Evolutionary conservation across 768 basidiomycete species (phyloP).

Genomic region (Sarcodon aspratus): DNA sequence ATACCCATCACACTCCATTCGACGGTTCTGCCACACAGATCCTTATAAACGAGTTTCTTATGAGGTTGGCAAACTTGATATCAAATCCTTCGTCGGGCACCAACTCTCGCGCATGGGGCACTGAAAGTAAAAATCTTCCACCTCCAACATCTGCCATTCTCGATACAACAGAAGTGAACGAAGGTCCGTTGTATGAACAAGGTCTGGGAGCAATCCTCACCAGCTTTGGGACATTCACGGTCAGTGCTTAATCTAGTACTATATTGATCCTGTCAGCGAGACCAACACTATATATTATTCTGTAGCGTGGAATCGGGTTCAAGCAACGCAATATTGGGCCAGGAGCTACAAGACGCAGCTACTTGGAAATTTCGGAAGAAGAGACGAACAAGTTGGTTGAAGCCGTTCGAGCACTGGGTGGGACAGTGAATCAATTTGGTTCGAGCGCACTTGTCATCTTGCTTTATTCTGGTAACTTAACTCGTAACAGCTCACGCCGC

Average conservation of each 20-base stretch:
- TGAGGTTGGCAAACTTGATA: too few relatives aligned
- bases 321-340: too few relatives aligned
- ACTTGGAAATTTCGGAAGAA: slow-evolving; percentile 6
- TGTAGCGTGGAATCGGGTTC: slow-evolving; percentile 2
- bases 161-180: slow-evolving; percentile 4
- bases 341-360: too few relatives aligned
- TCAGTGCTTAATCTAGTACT: neutral
- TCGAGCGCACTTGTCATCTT: too few relatives aligned
- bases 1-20: slow-evolving; percentile 12
- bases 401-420: neutral
- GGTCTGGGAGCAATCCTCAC: slow-evolving; percentile 1
- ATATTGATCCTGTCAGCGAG: neutral
- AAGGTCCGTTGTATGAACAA: slow-evolving; percentile 7
- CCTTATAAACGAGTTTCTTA: slow-evolving; percentile 9
- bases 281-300: neutral
- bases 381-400: slow-evolving; percentile 7
- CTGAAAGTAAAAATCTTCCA: slow-evolving; percentile 10
- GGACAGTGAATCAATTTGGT: neutral
- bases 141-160: slow-evolving; percentile 9
- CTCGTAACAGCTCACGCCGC: slow-evolving; percentile 12
- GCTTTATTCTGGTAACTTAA: too few relatives aligned
- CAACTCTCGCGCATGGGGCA: slow-evolving; percentile 9
- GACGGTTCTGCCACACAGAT: slow-evolving; percentile 16
- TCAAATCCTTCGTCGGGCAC: too few relatives aligned
- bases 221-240: neutral